A percentile compares a stretch with the other conserved stretches of the same genome.
These are phyloP conservation scores for Triticum aestivum DNA, from an alignment of 176 grass and related monocot species.

Conservation along the genomic window DNA sequence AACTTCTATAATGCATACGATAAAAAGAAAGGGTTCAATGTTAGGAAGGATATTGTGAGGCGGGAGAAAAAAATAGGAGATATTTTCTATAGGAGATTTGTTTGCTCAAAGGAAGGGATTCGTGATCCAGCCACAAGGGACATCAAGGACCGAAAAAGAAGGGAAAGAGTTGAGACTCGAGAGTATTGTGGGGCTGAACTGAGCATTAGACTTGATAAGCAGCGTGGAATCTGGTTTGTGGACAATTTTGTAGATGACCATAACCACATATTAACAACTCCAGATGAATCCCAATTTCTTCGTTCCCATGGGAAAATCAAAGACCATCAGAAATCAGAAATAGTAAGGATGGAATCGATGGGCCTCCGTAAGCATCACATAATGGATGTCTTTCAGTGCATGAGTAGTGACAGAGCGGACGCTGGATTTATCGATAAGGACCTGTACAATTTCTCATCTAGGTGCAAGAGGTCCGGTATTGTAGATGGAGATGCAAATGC, in stretches of 20 bases:
- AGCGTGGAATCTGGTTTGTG: no score
- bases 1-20: neutral
- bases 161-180: neutral
- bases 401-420: neutral
- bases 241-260: no score
- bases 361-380: neutral
- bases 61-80: neutral
- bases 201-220: no score
- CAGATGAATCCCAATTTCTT: no score
- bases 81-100: neutral
- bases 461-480: neutral
- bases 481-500: neutral
- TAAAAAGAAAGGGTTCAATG: neutral
- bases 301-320: neutral
- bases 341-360: neutral
- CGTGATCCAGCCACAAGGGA: neutral
- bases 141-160: neutral
- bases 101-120: neutral
- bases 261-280: no score
- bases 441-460: neutral
- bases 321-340: neutral
- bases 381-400: neutral
- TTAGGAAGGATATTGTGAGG: neutral
- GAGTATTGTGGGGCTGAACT: no score
- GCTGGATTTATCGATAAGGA: neutral